Conservation (phyloP, 1,139 yeast species). For the Sugiyamaella pinicola region DNA sequence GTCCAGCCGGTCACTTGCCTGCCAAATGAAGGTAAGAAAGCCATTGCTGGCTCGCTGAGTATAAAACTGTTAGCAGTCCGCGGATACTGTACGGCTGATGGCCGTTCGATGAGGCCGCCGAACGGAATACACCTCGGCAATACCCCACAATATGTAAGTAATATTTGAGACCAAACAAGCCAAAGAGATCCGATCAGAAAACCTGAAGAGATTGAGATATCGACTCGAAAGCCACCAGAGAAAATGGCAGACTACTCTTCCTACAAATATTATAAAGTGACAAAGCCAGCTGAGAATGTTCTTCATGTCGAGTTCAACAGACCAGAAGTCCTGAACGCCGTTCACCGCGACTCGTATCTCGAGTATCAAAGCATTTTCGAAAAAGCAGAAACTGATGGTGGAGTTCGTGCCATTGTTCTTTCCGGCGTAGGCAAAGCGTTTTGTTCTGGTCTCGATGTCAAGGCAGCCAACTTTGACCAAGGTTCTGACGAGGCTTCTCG, state of each 20-base stretch:
- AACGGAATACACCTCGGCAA: background rate
- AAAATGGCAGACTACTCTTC: slow-evolving; percentile 27
- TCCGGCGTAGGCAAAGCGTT: slow-evolving; percentile 62
- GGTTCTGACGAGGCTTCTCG: slow-evolving; percentile 44
- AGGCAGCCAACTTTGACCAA: slow-evolving; percentile 22
- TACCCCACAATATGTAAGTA: background rate
- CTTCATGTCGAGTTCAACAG: slow-evolving; percentile 66
- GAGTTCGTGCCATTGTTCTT: slow-evolving; percentile 59
- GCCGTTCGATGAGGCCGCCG: background rate
- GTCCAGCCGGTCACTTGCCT: no score
- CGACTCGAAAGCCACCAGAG: background rate
- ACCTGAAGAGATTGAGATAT: background rate
- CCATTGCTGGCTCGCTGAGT: background rate
- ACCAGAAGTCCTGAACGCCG: slow-evolving; percentile 63
- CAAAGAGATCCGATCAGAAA: no score
- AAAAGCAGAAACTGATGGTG: slow-evolving; percentile 49
- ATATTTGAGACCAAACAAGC: no score
- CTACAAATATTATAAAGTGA: slow-evolving; percentile 29
- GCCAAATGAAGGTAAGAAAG: no score
- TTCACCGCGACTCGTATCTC: slow-evolving; percentile 56
- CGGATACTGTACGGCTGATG: background rate
- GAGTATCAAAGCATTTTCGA: slow-evolving; percentile 57
- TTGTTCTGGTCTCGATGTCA: slow-evolving; percentile 66
- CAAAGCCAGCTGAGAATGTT: slow-evolving; percentile 48
- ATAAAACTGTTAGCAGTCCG: background rate